These are phyloP conservation scores for Quercus phellos DNA, from an alignment of 331 rosid species.

Conservation along the genomic window DNA sequence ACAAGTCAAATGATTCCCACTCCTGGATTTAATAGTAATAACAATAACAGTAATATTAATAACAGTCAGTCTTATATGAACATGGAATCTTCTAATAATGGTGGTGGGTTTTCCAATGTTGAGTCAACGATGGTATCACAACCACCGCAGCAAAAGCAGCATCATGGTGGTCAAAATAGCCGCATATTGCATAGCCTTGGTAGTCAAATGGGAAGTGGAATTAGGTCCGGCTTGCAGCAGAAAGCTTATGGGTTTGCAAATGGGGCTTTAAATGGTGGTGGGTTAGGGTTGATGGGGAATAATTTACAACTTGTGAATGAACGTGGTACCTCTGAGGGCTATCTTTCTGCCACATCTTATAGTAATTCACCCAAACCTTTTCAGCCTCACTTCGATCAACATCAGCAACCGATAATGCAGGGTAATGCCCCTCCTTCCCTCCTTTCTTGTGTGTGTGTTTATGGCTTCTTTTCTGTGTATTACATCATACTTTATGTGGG, in stretches of 20 bases:
- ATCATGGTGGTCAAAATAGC: conserved; percentile 59
- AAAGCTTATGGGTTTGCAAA: conserved; percentile 71
- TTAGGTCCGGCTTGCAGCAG: conserved; percentile 67
- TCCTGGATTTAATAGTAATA: conserved; percentile 67
- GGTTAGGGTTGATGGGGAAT: conserved; percentile 69
- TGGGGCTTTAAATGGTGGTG: conserved; percentile 67
- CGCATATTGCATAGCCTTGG: conserved; percentile 64
- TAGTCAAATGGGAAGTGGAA: conserved; percentile 68
- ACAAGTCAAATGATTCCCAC: conserved; percentile 97
- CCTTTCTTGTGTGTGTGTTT: background rate
- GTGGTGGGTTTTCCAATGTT: conserved; percentile 54
- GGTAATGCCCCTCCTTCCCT: conserved; percentile 38
- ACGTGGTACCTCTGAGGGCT: conserved; percentile 60
- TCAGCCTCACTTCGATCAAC: conserved; percentile 47
- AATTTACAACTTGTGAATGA: conserved; percentile 57
- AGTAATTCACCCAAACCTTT: conserved; percentile 53
- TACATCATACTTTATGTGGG: background rate
- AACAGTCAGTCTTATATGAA: conserved; percentile 52
- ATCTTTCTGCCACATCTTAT: conserved; percentile 38
- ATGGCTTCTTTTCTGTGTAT: background rate
- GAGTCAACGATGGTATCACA: conserved; percentile 63
- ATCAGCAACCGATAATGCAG: conserved; percentile 46
- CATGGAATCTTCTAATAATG: conserved; percentile 54
- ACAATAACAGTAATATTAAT: conserved; percentile 5
- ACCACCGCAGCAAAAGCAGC: conserved; percentile 71